Evolutionary conservation across 345 rosid species (phyloP).

Genomic region (Aethionema arabicum): DNA sequence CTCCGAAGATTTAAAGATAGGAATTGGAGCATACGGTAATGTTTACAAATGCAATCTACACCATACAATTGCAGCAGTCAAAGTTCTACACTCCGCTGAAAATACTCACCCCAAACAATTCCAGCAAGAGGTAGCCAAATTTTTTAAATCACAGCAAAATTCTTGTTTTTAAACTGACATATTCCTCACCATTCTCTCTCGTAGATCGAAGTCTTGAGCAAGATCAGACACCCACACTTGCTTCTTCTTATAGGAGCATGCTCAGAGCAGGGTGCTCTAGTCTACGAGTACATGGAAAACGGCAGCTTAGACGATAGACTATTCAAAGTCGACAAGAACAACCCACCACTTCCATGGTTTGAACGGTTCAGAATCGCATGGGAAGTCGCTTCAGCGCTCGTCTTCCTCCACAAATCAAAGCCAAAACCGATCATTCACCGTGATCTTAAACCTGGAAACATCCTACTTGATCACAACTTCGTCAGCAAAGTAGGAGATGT

Average conservation of each 20-base stretch:
- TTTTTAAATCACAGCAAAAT: neutral
- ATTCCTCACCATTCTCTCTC: slow-evolving; percentile 4
- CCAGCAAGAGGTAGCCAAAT: slow-evolving; percentile 32
- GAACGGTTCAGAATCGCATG: slow-evolving; percentile 74
- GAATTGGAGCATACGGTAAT: slow-evolving; percentile 39
- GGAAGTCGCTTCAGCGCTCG: slow-evolving; percentile 85
- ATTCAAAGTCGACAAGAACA: slow-evolving; percentile 40
- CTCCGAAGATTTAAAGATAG: slow-evolving; percentile 40
- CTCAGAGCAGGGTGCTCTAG: slow-evolving; percentile 62
- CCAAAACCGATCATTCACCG: slow-evolving; percentile 81
- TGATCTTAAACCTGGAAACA: slow-evolving; percentile 88
- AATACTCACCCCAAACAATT: slow-evolving; percentile 34
- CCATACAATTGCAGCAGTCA: slow-evolving; percentile 40
- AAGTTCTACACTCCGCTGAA: slow-evolving; percentile 40
- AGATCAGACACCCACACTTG: slow-evolving; percentile 81
- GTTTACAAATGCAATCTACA: slow-evolving; percentile 43
- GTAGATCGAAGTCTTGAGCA: slow-evolving; percentile 83
- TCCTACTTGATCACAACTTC: slow-evolving; percentile 71
- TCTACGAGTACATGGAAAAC: slow-evolving; percentile 85
- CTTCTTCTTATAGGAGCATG: slow-evolving; percentile 94
- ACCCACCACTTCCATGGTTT: slow-evolving; percentile 73
- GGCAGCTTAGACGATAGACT: slow-evolving; percentile 83
- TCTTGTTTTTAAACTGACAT: slow-evolving; percentile 7
- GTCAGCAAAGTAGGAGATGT: slow-evolving; percentile 95
- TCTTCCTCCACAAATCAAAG: slow-evolving; percentile 76